Evolutionary conservation across 2,329 filamentous ascomycete species (phyloP).

Genomic region (Hypoxylon sp.): DNA sequence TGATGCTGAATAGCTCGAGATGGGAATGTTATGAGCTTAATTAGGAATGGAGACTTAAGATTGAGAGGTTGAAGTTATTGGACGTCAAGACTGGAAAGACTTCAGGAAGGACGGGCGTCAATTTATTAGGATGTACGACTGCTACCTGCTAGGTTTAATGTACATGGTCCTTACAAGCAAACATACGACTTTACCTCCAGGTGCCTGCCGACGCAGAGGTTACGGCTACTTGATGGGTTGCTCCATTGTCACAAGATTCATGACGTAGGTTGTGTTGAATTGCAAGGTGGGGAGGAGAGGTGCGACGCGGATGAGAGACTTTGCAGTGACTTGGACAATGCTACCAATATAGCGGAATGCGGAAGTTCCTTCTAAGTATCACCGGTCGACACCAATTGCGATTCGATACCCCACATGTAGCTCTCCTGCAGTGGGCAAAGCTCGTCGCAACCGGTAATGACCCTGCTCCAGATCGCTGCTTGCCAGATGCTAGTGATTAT

Average conservation of each 20-base stretch:
- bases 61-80: conserved; percentile 31
- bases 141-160: conserved; percentile 10
- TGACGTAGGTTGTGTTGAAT: conserved; percentile 47
- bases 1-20: conserved; percentile 4
- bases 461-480: conserved; percentile 8
- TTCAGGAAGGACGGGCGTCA: conserved; percentile 8
- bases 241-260: conserved; percentile 44
- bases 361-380: conserved; percentile 24
- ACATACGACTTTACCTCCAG: conserved; percentile 30
- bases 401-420: conserved; percentile 31
- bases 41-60: conserved; percentile 13
- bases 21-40: conserved; percentile 6
- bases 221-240: conserved; percentile 27
- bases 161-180: conserved; percentile 13
- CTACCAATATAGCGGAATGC: neutral
- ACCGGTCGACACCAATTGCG: conserved; percentile 8
- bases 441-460: conserved; percentile 16
- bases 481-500: conserved; percentile 1
- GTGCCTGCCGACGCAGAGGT: conserved; percentile 23
- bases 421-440: conserved; percentile 7
- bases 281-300: conserved; percentile 41
- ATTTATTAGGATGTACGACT: conserved; percentile 31
- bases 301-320: conserved; percentile 28
- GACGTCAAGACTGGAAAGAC: conserved; percentile 16
- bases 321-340: conserved; percentile 17